Base-by-base conservation (phyloP, 345 rosid genomes). In the Acer yangbiense region DNA sequence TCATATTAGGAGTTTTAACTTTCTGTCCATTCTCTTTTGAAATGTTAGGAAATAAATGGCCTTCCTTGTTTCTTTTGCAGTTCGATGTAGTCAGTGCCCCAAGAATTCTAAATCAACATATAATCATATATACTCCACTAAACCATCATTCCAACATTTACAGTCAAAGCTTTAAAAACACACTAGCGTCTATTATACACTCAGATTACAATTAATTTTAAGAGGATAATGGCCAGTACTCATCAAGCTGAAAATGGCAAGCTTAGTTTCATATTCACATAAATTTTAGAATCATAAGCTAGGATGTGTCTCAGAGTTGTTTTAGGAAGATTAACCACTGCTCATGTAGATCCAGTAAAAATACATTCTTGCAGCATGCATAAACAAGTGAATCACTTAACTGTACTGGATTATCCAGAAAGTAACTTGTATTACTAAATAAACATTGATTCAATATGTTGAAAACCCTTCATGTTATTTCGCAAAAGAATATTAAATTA, bases 321-420 rank as follows among this genome's bases (percentile, higher is more conserved):
- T 69, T 48, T 16, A 9, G 23, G 21, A 68, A 68, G 27, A 68
- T 54, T 17, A 68, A 68, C 62, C 23, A 50, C 43, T 50, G 23
- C 61, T 70, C 23, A 70, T 21, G 9, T 18, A 25, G 21, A 7
- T 23, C 68, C n/a, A 64, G 7, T 21, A 27, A 46, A 64, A 65
- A 9, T 21, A 8, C 12, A 6, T 27, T 18, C 62, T 27, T 74
- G 16, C 29, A 18, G 61, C 60, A 64, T 10, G 27, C 20, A 17
- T 48, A 68, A 68, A 18, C 50, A 17, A 68, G 35, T 39, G 14
- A 68, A 68, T 11, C 23, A 68, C 71, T 41, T 43, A 20, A 68
- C 35, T 68, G 7, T n/a, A n/a, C 71, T n/a, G 71, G 50, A 39
- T 18, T 68, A 46, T 68, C 25, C 16, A 48, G 68, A 74, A 23